Conservation (phyloP, 176 grass and related monocot species). For the Bromus sterilis region DNA sequence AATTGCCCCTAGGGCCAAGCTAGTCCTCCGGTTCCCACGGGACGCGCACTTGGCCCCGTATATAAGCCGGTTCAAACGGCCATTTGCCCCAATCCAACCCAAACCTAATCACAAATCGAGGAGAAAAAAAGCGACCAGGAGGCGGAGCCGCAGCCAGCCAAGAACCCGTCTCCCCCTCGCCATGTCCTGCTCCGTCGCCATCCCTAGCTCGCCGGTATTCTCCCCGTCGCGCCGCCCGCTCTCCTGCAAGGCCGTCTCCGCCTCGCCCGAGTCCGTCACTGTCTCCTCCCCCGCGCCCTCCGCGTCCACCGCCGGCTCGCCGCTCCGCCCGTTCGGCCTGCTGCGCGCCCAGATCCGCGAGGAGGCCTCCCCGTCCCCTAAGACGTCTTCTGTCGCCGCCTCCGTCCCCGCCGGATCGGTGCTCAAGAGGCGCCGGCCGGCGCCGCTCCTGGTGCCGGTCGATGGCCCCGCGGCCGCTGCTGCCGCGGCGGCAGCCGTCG, state of each 20-base stretch:
- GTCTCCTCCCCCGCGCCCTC: constrained; percentile 19
- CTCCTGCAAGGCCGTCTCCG: constrained; percentile 65
- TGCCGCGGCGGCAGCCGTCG: constrained; percentile 13
- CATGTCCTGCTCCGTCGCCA: constrained; percentile 89
- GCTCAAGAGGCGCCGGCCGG: constrained; percentile 82
- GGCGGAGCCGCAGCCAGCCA: background rate
- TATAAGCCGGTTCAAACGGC: constrained; percentile 39
- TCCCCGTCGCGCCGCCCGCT: constrained; percentile 71
- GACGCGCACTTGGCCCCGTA: constrained; percentile 9
- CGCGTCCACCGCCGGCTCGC: constrained; percentile 28
- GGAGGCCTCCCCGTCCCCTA: constrained; percentile 19
- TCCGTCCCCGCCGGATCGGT: constrained; percentile 12
- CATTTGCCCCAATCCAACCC: constrained; percentile 21
- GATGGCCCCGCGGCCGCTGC: background rate
- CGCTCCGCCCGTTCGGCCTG: constrained; percentile 32
- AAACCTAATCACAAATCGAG: constrained; percentile 8
- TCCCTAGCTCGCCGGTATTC: constrained; percentile 90
- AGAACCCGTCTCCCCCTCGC: background rate
- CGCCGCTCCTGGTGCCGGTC: constrained; percentile 58
- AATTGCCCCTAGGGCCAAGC: background rate
- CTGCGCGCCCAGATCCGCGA: constrained; percentile 39
- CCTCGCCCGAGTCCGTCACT: constrained; percentile 54
- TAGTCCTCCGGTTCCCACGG: background rate
- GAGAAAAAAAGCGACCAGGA: background rate
- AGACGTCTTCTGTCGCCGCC: background rate